Evolutionary conservation across 202 grass and related monocot genomes (phyloP).

Genomic region (Saccharum hybrid): DNA sequence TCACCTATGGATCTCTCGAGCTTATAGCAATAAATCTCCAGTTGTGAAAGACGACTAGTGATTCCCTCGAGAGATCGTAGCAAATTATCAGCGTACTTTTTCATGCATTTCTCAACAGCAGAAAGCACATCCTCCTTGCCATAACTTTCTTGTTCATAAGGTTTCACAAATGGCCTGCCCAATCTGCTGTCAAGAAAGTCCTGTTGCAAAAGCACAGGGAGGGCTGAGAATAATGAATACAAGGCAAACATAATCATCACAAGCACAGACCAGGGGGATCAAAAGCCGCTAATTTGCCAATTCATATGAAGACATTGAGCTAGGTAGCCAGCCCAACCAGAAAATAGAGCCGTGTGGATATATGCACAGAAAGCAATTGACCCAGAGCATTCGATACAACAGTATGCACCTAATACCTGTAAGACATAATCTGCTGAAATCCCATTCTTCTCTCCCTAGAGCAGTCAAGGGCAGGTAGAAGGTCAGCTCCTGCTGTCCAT

Average conservation of each 20-base stretch:
- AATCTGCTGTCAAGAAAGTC: slow-evolving; percentile 81
- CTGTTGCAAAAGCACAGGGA: slow-evolving; percentile 50
- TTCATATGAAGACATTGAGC: neutral
- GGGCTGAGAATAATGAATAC: neutral
- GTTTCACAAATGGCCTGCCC: slow-evolving; percentile 66
- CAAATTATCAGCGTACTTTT: slow-evolving; percentile 97
- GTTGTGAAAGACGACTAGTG: slow-evolving; percentile 78
- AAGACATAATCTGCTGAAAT: too few relatives aligned
- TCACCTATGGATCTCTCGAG: slow-evolving; percentile 91
- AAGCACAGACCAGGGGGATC: neutral
- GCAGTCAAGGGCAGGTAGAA: too few relatives aligned
- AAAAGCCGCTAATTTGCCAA: neutral
- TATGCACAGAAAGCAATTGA: neutral
- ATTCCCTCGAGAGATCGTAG: slow-evolving; percentile 95
- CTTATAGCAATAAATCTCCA: slow-evolving; percentile 94
- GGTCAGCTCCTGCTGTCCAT: too few relatives aligned
- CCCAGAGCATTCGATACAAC: neutral
- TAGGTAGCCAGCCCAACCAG: neutral
- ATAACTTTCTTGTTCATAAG: slow-evolving; percentile 91
- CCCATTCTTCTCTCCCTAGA: too few relatives aligned
- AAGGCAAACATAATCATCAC: slow-evolving; percentile 11
- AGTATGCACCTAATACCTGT: neutral
- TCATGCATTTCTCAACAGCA: slow-evolving; percentile 96
- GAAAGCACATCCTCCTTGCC: slow-evolving; percentile 78
- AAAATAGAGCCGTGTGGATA: neutral